A percentile compares a stretch with the other conserved stretches of the same genome.
phyloP scores from a whole-genome alignment of 2,329 filamentous ascomycete genomes.

The Cladosporium sp. region DNA sequence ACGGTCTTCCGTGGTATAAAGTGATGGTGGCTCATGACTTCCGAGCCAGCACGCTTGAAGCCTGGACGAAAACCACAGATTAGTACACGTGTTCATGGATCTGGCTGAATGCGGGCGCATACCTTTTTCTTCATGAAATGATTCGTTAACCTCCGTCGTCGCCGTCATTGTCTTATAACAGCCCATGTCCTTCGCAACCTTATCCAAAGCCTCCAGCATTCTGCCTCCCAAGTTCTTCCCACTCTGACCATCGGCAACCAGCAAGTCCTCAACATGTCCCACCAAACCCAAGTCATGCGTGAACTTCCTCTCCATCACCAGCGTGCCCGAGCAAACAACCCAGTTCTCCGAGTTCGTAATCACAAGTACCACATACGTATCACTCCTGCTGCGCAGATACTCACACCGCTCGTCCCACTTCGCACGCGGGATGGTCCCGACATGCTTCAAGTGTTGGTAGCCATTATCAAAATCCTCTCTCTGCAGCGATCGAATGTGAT shows the following conservation, averaged over 20 bases:
- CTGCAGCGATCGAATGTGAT: constrained; percentile 18
- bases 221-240: constrained; percentile 23
- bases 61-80: constrained; percentile 1
- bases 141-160: constrained; percentile 19
- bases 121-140: constrained; percentile 19
- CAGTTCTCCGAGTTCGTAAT: constrained; percentile 15
- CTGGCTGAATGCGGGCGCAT: neutral
- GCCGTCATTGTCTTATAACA: constrained; percentile 20
- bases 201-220: constrained; percentile 20
- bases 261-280: constrained; percentile 21
- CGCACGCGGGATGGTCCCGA: constrained; percentile 17
- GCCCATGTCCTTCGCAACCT: constrained; percentile 18
- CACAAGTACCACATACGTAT: constrained; percentile 19
- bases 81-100: neutral
- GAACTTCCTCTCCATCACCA: constrained; percentile 22
- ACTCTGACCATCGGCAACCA: constrained; percentile 17
- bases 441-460: constrained; percentile 16
- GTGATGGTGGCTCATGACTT: constrained; percentile 15
- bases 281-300: constrained; percentile 13
- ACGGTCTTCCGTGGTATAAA: constrained; percentile 3
- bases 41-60: constrained; percentile 13
- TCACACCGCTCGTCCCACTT: constrained; percentile 21
- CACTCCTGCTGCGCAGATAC: constrained; percentile 14
- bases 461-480: constrained; percentile 18
- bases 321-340: constrained; percentile 21